Percentiles rank a stretch among this genome's conserved stretches.
Conservation (phyloP, 768 basidiomycete species). For the Leccinum disarticulatum region DNA sequence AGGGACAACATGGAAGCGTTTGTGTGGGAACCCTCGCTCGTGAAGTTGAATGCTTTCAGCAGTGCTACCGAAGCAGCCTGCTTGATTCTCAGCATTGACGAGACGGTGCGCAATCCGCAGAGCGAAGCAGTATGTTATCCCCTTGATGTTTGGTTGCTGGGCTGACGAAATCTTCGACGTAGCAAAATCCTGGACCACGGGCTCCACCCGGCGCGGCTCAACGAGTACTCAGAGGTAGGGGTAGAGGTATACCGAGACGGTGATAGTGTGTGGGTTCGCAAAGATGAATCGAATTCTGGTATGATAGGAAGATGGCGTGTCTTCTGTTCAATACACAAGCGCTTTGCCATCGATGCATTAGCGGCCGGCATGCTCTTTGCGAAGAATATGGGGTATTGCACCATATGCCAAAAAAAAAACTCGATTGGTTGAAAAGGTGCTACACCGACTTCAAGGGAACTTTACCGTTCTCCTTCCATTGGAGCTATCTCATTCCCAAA, state of each 20-base stretch:
- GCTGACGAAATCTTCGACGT: constrained; percentile 18
- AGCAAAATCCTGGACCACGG: constrained; percentile 83
- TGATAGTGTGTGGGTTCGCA: constrained; percentile 29
- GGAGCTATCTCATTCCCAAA: not conserved
- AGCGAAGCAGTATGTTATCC: constrained; percentile 74
- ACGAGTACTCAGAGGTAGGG: constrained; percentile 81
- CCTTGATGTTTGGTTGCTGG: constrained; percentile 2
- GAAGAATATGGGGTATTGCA: too few relatives aligned
- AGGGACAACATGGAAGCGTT: constrained; percentile 97
- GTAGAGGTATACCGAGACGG: constrained; percentile 78
- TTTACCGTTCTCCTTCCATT: not conserved
- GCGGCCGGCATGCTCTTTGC: too few relatives aligned
- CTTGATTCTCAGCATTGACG: constrained; percentile 93
- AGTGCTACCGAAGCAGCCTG: constrained; percentile 97
- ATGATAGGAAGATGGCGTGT: constrained; percentile 20
- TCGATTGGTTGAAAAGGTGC: not conserved
- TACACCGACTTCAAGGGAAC: not conserved
- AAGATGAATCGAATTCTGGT: constrained; percentile 11
- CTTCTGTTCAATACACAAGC: constrained; percentile 17
- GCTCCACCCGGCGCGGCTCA: constrained; percentile 92
- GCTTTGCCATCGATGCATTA: too few relatives aligned
- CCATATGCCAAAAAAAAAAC: too few relatives aligned
- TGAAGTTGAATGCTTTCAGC: constrained; percentile 93
- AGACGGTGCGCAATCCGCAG: constrained; percentile 95
- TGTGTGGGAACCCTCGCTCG: constrained; percentile 96